Evolutionary conservation across 345 rosid genomes (phyloP), one percentile per base, ranked within the genome.

Genomic region (Lepidium aucheri): DNA sequence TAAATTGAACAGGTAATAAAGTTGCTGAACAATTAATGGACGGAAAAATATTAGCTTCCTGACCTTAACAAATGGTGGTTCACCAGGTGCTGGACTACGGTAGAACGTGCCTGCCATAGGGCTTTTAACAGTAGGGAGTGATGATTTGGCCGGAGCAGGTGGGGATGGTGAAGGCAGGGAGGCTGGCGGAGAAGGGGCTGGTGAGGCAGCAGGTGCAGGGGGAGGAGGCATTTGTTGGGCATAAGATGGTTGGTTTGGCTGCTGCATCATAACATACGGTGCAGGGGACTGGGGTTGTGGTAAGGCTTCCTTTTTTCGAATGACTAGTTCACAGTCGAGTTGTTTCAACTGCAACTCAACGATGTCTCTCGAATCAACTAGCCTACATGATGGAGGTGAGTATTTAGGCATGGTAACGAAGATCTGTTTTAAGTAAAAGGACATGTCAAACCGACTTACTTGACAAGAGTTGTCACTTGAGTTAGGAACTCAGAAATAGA

Each of bases 31-130:
- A 47, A 8, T 26, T 15, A 38, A 2, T 6, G 17, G 22, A 35
- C 1, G 14, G 20, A 40, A 14, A 10, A 44, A 36, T 28, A 28
- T 28, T 28, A 28, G 32, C 7, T 63, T 74, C 32, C 65, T 63
- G 55, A 88, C 97, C 93, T 88, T 91, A 35, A 91, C 81, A 75
- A 91, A 88, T 36, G 85, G 82, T 22, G 87, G 89, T 80, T 85
- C 96, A 35, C 91, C 82, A 9, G 97, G 97, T 32, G 14, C 93
- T 2, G 96, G 67, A 79, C 89, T 77, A 63, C 91, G 78, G 76
- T 91, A 91, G 76, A 91, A 85, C 55, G 94, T 91, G 54, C 97
- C 97, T 2, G 94, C 88, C 97, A 91, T 91, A 13, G 97, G 96
- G 62, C 91, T 86, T 76, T 83, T 84, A 47, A 91, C 80, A 70